Conservation (phyloP, 208 protist species). For the Leishmania major region DNA sequence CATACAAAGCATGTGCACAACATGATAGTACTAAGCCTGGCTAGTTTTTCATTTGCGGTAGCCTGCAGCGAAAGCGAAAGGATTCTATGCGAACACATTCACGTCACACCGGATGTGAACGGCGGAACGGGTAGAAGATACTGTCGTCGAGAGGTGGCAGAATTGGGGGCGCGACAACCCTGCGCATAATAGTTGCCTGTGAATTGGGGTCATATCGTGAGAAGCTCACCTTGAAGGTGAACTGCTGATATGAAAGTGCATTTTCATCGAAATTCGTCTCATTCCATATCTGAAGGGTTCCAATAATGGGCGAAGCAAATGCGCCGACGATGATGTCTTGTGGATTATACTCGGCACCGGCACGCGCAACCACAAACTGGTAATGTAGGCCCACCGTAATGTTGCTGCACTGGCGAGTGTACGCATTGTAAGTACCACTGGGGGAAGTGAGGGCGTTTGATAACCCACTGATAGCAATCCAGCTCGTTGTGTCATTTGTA, state of each 20-base stretch:
- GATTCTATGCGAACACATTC: background rate
- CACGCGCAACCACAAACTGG: slow-evolving; percentile 69
- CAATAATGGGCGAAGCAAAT: slow-evolving; percentile 59
- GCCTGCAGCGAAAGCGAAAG: background rate
- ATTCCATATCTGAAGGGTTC: slow-evolving; percentile 59
- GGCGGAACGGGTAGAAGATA: slow-evolving; percentile 81
- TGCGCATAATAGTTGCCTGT: slow-evolving; percentile 45
- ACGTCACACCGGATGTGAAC: slow-evolving; percentile 32
- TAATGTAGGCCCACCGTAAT: slow-evolving; percentile 67
- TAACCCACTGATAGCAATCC: slow-evolving; percentile 66
- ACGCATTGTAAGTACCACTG: slow-evolving; percentile 44
- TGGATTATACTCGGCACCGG: slow-evolving; percentile 71
- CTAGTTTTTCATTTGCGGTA: background rate
- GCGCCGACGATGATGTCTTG: slow-evolving; percentile 79
- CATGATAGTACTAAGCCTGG: background rate
- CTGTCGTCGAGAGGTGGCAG: slow-evolving; percentile 61
- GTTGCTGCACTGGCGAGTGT: slow-evolving; percentile 52
- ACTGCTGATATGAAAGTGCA: slow-evolving; percentile 39
- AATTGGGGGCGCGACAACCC: slow-evolving; percentile 63
- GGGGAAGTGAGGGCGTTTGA: slow-evolving; percentile 17
- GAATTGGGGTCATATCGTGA: slow-evolving; percentile 43
- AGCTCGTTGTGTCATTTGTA: slow-evolving; percentile 71
- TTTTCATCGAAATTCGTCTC: slow-evolving; percentile 39
- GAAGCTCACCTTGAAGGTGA: slow-evolving; percentile 65
- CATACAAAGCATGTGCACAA: background rate